Percentiles rank a stretch among this genome's conserved stretches.
These are phyloP conservation scores for Rhodocollybia butyracea DNA, from an alignment of 768 basidiomycete species.

Conservation along the genomic window DNA sequence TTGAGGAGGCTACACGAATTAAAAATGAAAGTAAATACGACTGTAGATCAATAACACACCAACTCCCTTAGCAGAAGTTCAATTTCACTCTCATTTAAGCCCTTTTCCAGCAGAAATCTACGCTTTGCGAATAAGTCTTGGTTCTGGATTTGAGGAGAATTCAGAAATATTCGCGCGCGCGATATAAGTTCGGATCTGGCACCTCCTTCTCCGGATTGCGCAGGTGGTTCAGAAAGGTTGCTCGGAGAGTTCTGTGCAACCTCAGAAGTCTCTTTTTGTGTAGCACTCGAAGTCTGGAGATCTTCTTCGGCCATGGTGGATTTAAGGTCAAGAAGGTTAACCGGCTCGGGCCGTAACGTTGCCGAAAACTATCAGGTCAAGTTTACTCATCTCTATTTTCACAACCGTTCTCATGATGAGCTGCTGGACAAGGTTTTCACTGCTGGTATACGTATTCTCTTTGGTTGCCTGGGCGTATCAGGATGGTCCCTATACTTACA, in stretches of 20 bases:
- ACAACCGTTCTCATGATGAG: neutral
- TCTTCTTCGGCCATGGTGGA: constrained; percentile 4
- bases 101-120: constrained; percentile 68
- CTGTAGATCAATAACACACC: constrained; percentile 32
- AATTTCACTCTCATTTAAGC: constrained; percentile 59
- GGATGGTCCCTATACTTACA: too few relatives aligned
- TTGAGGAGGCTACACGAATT: constrained; percentile 12
- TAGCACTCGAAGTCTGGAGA: neutral
- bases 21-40: neutral
- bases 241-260: neutral
- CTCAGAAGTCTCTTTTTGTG: neutral
- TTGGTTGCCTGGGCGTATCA: too few relatives aligned
- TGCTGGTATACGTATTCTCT: too few relatives aligned
- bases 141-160: constrained; percentile 59
- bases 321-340: neutral
- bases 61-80: constrained; percentile 52
- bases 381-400: neutral
- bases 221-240: neutral
- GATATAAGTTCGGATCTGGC: constrained; percentile 43
- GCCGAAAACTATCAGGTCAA: neutral
- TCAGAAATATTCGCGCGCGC: constrained; percentile 62
- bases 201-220: neutral
- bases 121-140: constrained; percentile 58
- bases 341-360: neutral
- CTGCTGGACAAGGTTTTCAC: neutral